Evolutionary conservation across 169 alveolate species (phyloP).

Genomic region (Eimeria praecox): DNA sequence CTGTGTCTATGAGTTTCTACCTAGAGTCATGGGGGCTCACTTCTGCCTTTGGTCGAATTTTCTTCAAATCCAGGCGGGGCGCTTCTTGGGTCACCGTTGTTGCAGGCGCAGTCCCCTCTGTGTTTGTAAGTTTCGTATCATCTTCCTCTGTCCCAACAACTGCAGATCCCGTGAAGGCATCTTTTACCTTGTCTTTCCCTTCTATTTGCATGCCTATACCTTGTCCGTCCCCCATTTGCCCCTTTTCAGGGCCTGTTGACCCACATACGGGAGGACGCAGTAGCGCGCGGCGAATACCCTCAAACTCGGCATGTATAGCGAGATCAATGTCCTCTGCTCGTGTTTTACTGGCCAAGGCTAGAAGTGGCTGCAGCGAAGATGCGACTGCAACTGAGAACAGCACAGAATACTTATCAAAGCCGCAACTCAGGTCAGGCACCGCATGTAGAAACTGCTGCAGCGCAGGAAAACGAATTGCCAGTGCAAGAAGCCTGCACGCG

Average conservation of each 20-base stretch:
- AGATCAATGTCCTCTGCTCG: slow-evolving; percentile 55
- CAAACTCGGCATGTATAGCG: slow-evolving; percentile 30
- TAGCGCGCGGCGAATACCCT: slow-evolving; percentile 31
- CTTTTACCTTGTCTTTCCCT: neutral
- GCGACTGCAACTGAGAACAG: slow-evolving; percentile 35
- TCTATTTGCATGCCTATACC: neutral
- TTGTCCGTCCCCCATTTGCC: neutral
- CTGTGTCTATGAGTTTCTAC: neutral
- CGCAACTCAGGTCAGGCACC: neutral
- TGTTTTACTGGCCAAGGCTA: slow-evolving; percentile 6
- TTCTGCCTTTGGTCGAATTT: neutral
- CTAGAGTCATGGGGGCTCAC: neutral
- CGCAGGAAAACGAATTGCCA: neutral
- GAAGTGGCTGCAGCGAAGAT: neutral
- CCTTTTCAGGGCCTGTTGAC: slow-evolving; percentile 1
- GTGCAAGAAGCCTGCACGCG: neutral
- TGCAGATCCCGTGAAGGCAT: neutral
- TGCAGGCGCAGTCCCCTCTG: neutral
- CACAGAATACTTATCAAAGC: neutral
- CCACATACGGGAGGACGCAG: neutral
- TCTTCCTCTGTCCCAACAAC: neutral
- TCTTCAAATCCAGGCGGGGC: neutral
- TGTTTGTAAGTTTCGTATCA: neutral
- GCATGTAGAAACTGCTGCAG: neutral
- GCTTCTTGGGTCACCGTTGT: neutral